Conservation (phyloP, 1,139 yeast species). For the Blastobotrys serpentis region DNA sequence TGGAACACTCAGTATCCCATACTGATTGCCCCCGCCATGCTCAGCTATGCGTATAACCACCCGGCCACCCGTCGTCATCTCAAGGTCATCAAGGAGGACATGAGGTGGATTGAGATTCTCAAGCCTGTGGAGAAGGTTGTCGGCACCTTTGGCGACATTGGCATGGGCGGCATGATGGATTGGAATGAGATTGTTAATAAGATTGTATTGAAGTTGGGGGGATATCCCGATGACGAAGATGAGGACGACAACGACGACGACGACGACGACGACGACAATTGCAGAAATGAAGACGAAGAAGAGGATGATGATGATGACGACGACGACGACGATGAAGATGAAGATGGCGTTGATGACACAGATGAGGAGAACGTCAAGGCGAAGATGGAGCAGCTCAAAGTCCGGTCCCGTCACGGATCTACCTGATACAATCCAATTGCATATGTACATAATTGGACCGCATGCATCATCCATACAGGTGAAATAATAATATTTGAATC, state of each 20-base stretch:
- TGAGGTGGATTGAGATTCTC: constrained; percentile 87
- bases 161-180: constrained; percentile 97
- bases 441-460: constrained; percentile 1
- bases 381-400: constrained; percentile 5
- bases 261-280: constrained; percentile 47
- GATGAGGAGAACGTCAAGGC: constrained; percentile 15
- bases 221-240: constrained; percentile 84
- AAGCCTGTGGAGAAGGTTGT: constrained; percentile 92
- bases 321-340: constrained; percentile 22
- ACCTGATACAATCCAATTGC: background rate
- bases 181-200: constrained; percentile 90
- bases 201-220: constrained; percentile 79
- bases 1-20: constrained; percentile 92
- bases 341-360: constrained; percentile 18
- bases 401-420: constrained; percentile 10
- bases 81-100: constrained; percentile 71
- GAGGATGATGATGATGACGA: constrained; percentile 25
- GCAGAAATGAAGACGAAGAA: constrained; percentile 2
- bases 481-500: background rate
- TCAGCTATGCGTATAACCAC: constrained; percentile 83
- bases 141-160: constrained; percentile 91
- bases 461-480: constrained; percentile 1
- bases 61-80: constrained; percentile 83
- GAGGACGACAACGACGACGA: constrained; percentile 71
- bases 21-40: constrained; percentile 91